Evolutionary conservation across 108 stramenopile genomes (phyloP), one percentile per base, ranked within the genome.

Genomic region (Nitzschia sp.): DNA sequence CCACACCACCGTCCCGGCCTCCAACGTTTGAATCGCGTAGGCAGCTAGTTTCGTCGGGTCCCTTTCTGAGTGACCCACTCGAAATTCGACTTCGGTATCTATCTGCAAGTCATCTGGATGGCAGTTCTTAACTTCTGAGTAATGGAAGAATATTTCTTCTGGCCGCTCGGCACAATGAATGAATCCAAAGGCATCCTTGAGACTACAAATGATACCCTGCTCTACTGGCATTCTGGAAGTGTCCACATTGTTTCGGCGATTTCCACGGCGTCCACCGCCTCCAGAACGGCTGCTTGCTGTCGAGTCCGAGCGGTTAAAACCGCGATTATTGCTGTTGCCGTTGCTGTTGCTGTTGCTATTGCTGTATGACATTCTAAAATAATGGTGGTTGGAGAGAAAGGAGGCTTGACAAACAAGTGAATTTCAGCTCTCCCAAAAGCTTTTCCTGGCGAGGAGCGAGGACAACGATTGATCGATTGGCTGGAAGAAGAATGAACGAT

Each of bases 141-240:
- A 88, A 63, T 91, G 90, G 60, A 91, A 91, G 72, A 91, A 91
- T 19, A 91, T 52, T 64, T 88, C 84, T n/a, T 69, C 66, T 1
- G 79, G 80, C n/a, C 90, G 90, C 69, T 85, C 80, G 52, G 90
- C 90, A 57, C 87, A 91, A 45, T 81, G 74, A 45, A 91, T 91
- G 53, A 91, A 91, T 25, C 90, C 90, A 72, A 88, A 91, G 45
- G 74, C 69, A 31, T 91, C 90, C 16, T 76, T 67, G 22, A 91
- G 70, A 17, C 69, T 64, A 62, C 83, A 83, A 47, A 91, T 77
- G 11, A 74, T 57, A 13, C 90, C 90, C 53, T 86, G 85, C 68
- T 90, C 89, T 23, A 75, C n/a, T 0, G 88, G 88, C 48, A 85
- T 35, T 1, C 9, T 35, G 13, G 53, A 54, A 21, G 53, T 22